These are phyloP conservation scores for Melampsora americana DNA, from an alignment of 1,284 basidiomycete genomes.

Conservation along the genomic window DNA sequence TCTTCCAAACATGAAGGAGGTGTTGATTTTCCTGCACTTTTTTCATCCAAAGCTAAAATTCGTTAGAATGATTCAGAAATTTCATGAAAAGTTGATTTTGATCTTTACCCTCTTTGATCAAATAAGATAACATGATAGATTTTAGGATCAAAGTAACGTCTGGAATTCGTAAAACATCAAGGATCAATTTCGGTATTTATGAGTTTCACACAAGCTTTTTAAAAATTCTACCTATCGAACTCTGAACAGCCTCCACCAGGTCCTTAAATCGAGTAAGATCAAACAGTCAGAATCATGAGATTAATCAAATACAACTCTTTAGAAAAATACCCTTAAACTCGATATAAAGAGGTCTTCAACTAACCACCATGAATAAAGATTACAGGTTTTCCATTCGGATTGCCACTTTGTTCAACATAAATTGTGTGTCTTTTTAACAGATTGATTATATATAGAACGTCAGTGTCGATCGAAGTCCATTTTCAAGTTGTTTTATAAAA, in stretches of 20 bases:
- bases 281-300: constrained; percentile 8
- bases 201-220: constrained; percentile 49
- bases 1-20: constrained; percentile 68
- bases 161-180: constrained; percentile 63
- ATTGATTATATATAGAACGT: neutral
- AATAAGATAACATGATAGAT: constrained; percentile 66
- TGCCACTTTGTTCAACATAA: constrained; percentile 50
- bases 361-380: constrained; percentile 70
- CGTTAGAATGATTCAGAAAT: neutral
- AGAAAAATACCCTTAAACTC: constrained; percentile 19
- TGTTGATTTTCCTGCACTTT: constrained; percentile 39
- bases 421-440: constrained; percentile 48
- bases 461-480: neutral
- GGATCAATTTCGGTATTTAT: constrained; percentile 56
- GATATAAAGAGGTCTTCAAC: neutral
- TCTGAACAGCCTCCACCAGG: constrained; percentile 39
- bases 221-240: constrained; percentile 5
- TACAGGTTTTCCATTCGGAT: constrained; percentile 56
- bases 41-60: constrained; percentile 29
- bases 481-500: neutral
- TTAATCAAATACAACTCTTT: constrained; percentile 15
- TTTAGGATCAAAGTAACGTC: constrained; percentile 73
- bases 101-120: constrained; percentile 15
- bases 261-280: constrained; percentile 5
- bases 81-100: neutral